Evolutionary conservation across 2,329 filamentous ascomycete species (phyloP), one percentile per base, ranked within the genome.

Genomic region (Nigrospora osmanthi): DNA sequence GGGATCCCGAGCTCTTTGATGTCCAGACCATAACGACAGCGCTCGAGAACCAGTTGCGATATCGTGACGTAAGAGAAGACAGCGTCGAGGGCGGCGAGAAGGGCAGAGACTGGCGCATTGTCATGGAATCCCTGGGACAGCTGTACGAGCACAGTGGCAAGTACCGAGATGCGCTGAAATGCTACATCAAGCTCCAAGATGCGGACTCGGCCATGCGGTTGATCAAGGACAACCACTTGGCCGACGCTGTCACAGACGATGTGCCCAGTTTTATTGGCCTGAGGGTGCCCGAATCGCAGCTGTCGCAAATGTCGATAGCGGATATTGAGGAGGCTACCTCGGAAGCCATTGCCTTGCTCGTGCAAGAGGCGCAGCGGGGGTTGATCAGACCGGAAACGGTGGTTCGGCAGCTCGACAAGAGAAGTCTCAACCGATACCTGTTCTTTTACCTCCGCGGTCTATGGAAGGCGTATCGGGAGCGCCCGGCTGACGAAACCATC

Each of bases 361-460:
- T 95, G 1, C 85, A 94, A 41, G 91, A 97, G 65, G 90, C 90
- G 1, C 85, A 90, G 51, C 86, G 91, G 47, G 93, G 93, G 0
- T 84, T 95, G 23, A 84, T 97, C 14, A 81, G 78, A 28, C 86
- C 89, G 0, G 75, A 80, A 4, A 76, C 82, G 3, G 90, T 98
- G 2, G 83, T 96, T 3, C 69, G 75, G 6, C 90, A 97, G 60
- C 72, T 98, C 2, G 73, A 84, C 54, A 71, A 73, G 16, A 80
- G 83, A 49, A 73, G 81, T 15, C 69, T 87, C 42, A 72, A 81
- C 42, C 71, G 88, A 0, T 96, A 95, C 58, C 76, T 95, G 0
- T 97, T 87, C 68, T 94, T 97, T 66, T 98, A 98, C 61, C 75
- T 98, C 19, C 83, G 86, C 12, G 82, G 84, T 0, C 71, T 98